Evolutionary conservation across 768 basidiomycete species (phyloP).

Genomic region (Chalciporus pseudorubinellus): DNA sequence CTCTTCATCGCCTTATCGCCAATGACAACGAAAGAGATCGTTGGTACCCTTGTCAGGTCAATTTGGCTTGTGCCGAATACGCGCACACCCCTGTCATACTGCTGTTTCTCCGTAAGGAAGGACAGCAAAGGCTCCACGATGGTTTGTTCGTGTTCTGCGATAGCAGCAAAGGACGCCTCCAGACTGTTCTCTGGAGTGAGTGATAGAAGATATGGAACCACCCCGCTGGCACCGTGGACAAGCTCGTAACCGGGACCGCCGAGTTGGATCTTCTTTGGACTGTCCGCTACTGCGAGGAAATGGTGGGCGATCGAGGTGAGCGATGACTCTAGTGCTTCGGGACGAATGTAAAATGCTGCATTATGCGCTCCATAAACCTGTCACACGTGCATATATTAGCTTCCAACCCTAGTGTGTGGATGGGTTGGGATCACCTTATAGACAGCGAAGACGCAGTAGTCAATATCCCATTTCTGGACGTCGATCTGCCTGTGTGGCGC

Average conservation of each 20-base stretch:
- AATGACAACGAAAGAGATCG: conserved; percentile 68
- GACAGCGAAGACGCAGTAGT: conserved; percentile 67
- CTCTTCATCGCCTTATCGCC: conserved; percentile 57
- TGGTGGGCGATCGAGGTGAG: conserved; percentile 65
- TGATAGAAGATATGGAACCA: conserved; percentile 61
- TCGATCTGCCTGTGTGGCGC: conserved; percentile 72
- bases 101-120: conserved; percentile 50
- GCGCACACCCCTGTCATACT: conserved; percentile 57
- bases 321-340: conserved; percentile 45
- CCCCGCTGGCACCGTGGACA: conserved; percentile 57
- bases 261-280: conserved; percentile 63
- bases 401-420: neutral
- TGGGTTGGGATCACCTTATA: conserved; percentile 58
- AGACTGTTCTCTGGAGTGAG: conserved; percentile 51
- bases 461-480: conserved; percentile 74
- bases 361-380: conserved; percentile 77
- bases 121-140: conserved; percentile 53
- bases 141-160: conserved; percentile 59
- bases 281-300: conserved; percentile 51
- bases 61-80: conserved; percentile 60
- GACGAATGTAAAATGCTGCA: conserved; percentile 62
- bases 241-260: conserved; percentile 77
- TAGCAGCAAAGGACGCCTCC: conserved; percentile 50
- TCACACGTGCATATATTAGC: neutral
- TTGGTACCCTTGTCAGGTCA: conserved; percentile 53